Evolutionary conservation across 176 grass and related monocot species (phyloP), one percentile per base, ranked within the genome.

Genomic region (Musa schizocarpa): DNA sequence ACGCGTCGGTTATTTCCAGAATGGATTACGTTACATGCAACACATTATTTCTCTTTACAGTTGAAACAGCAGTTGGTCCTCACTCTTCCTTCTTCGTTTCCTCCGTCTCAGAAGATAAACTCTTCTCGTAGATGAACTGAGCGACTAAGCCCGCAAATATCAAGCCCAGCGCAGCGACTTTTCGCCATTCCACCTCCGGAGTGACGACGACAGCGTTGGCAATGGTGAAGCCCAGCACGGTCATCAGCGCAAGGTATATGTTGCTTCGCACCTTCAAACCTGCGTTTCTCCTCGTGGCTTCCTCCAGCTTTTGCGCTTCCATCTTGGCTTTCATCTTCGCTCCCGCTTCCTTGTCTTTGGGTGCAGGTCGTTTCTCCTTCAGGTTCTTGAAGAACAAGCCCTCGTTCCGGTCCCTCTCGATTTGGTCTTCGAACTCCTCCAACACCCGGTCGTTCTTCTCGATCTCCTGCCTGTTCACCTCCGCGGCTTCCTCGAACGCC

Each of bases 321-420:
- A 62, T 14, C 81, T 79, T 91, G 8, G 85, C 86, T 64, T 78
- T 76, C 81, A 53, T 74, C 82, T 86, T 86, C 19, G 50, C 79
- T 74, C 81, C 81, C 13, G 43, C 9, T 43, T 64, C 29, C 8
- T 11, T 14, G 56, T 72, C 79, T 14, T 82, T 83, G 64, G 77
- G 27, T 53, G 61, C 65, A 55, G 90, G 78, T 66, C 85, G 86
- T 64, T 87, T 82, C 51, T 92, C 84, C 20, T 79, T 79, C 27
- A 99, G 82, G 85, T 70, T 92, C 85, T 99, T 87, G 84, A 94
- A 99, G 76, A 99, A 99, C 76, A 99, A 73, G 26, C 90, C 90
- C 76, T 99, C 66, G 23, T 99, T 99, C 63, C 87, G 92, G 76
- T 83, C 84, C 65, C 54, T 77, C 65, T 92, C 88, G n/a, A 99